Conservation (phyloP, 345 rosid species). For the Cochlearia excelsa region DNA sequence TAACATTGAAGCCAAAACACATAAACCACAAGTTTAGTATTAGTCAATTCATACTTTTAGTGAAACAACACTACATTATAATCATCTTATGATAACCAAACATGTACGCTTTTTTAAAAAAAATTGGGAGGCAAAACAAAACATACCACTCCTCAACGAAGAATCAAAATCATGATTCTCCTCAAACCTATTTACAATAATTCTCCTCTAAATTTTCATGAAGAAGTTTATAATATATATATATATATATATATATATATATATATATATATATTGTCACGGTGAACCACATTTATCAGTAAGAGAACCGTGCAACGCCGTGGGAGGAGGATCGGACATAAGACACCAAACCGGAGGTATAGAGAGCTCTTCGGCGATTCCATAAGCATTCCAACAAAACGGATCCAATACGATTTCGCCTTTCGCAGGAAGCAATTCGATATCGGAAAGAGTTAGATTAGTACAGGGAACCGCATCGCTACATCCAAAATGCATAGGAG, state of each 20-base stretch:
- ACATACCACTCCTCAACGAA: conserved; percentile 30
- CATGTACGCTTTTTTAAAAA: conserved; percentile 6
- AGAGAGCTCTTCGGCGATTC: conserved; percentile 48
- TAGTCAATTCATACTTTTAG: background rate
- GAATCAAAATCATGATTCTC: conserved; percentile 18
- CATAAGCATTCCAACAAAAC: conserved; percentile 93
- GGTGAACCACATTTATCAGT: conserved; percentile 41
- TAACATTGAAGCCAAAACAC: too few species aligned
- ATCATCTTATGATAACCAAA: conserved; percentile 18
- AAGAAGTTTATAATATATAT: conserved; percentile 12
- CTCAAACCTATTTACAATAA: conserved; percentile 20
- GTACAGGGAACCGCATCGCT: conserved; percentile 88
- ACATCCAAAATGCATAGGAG: conserved; percentile 86
- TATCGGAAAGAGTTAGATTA: conserved; percentile 65
- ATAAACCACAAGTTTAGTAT: background rate
- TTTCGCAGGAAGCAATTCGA: conserved; percentile 77
- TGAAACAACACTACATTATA: conserved; percentile 18
- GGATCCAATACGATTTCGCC: conserved; percentile 62
- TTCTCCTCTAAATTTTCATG: conserved; percentile 1
- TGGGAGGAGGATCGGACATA: conserved; percentile 56
- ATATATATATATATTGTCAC: conserved; percentile 6
- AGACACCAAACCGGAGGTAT: conserved; percentile 72
- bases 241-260: conserved; percentile 1
- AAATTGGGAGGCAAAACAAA: conserved; percentile 26
- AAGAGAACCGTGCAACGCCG: conserved; percentile 35